Evolutionary conservation across 768 basidiomycete species (phyloP).

Genomic region (Rhodotorula diobovata): DNA sequence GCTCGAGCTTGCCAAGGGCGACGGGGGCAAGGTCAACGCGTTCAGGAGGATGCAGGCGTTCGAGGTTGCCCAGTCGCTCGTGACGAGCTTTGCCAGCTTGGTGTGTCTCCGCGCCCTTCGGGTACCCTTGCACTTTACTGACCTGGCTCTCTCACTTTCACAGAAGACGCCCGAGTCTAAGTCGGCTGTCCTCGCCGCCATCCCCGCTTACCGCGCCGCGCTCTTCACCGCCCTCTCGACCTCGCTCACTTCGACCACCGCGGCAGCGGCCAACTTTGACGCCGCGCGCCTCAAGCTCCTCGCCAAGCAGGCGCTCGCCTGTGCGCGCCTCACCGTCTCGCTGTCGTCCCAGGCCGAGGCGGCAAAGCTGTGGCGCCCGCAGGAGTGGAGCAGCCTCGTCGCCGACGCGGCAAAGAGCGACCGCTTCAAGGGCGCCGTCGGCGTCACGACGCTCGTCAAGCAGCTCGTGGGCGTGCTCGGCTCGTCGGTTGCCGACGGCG

Average conservation of each 20-base stretch:
- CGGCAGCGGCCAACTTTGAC: slow-evolving; percentile 51
- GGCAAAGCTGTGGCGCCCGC: slow-evolving; percentile 58
- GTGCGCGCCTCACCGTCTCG: slow-evolving; percentile 64
- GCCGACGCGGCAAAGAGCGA: slow-evolving; percentile 52
- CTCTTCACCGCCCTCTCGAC: slow-evolving; percentile 56
- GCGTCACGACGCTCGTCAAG: slow-evolving; percentile 61
- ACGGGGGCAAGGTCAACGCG: slow-evolving; percentile 59
- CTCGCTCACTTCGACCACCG: slow-evolving; percentile 52
- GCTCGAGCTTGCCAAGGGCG: slow-evolving; percentile 51
- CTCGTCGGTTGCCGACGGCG: slow-evolving; percentile 40
- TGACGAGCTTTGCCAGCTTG: slow-evolving; percentile 56
- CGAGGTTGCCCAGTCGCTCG: slow-evolving; percentile 63
- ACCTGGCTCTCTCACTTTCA: background rate
- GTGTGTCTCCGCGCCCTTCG: slow-evolving; percentile 20
- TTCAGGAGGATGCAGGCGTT: slow-evolving; percentile 73
- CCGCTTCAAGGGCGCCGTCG: slow-evolving; percentile 62
- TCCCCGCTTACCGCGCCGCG: slow-evolving; percentile 52
- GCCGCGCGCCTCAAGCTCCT: slow-evolving; percentile 72
- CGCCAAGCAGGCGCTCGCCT: slow-evolving; percentile 63
- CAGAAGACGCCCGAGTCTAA: slow-evolving; percentile 26
- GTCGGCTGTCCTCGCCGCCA: slow-evolving; percentile 32
- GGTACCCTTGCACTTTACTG: background rate
- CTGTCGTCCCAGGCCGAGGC: slow-evolving; percentile 46
- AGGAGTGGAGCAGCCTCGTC: slow-evolving; percentile 57
- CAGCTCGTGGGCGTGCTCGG: slow-evolving; percentile 54